A percentile compares a stretch with the other conserved stretches of the same genome.
phyloP scores from a whole-genome alignment of 768 basidiomycete genomes.

The Trametes villosa region DNA sequence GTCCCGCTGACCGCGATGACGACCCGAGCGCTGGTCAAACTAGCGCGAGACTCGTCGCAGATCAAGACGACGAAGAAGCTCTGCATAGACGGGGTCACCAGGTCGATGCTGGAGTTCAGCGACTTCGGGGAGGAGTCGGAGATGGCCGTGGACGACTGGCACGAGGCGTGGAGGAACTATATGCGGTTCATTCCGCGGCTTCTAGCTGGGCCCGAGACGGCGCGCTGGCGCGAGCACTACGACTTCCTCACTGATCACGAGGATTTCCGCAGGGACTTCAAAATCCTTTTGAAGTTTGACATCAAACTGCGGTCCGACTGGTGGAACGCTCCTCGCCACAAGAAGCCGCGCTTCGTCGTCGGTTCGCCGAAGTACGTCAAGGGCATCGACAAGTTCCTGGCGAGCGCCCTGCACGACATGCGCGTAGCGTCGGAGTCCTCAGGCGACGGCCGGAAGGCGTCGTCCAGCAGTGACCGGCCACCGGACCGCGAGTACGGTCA shows the following conservation, averaged over 20 bases:
- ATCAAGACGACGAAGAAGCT: not conserved
- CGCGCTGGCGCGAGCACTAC: not conserved
- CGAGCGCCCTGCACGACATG: not conserved
- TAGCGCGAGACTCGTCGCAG: not conserved
- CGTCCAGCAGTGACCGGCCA: no score
- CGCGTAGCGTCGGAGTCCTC: no score
- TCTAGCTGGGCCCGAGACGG: not conserved
- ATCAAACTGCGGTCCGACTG: not conserved
- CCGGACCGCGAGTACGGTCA: no score
- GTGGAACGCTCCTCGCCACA: not conserved
- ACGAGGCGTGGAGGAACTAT: not conserved
- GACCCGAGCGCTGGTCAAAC: not conserved
- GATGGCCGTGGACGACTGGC: not conserved
- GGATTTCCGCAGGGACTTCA: not conserved
- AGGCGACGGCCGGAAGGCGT: no score
- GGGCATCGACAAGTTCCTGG: not conserved
- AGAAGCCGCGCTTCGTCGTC: not conserved
- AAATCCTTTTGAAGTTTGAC: not conserved
- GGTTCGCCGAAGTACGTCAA: not conserved
- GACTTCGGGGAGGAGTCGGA: not conserved
- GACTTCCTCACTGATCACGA: not conserved
- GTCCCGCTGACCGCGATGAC: conserved; percentile 1
- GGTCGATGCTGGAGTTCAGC: not conserved
- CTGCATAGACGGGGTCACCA: not conserved
- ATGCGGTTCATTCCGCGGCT: not conserved